Percentiles rank a stretch among this genome's conserved stretches.
These are phyloP conservation scores for Candida xyloterini DNA, from an alignment of 805 yeast genomes.

Conservation along the genomic window DNA sequence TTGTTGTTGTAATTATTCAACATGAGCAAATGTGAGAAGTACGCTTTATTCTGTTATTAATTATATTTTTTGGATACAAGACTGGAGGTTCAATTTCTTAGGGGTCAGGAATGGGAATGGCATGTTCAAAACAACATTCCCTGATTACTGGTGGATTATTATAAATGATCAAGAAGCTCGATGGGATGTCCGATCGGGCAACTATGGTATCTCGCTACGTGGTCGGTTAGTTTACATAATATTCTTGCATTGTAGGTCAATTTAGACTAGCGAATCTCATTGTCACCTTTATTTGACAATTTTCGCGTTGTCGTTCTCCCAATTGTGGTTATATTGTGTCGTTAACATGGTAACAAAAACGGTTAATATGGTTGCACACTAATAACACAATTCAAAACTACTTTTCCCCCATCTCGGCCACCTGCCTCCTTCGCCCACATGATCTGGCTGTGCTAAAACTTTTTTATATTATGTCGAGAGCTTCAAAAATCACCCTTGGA, in stretches of 20 bases:
- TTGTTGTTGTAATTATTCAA: constrained; percentile 18
- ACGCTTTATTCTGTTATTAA: constrained; percentile 9
- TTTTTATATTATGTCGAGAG: constrained; percentile 59
- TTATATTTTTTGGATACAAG: constrained; percentile 1
- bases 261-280: too few species aligned
- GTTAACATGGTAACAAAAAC: too few species aligned
- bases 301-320: too few species aligned
- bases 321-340: too few species aligned
- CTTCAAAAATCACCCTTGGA: constrained; percentile 73
- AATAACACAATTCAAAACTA: not conserved
- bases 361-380: not conserved
- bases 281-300: too few species aligned
- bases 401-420: not conserved
- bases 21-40: constrained; percentile 8
- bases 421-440: not conserved
- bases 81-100: not conserved
- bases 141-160: too few species aligned
- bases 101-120: not conserved
- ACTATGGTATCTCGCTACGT: too few species aligned
- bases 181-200: too few species aligned
- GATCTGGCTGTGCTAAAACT: constrained; percentile 9
- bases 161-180: too few species aligned
- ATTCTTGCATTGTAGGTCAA: too few species aligned
- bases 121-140: too few species aligned
- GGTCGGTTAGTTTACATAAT: too few species aligned